Base-by-base conservation (phyloP, 2,329 filamentous ascomycete genomes). In the Capronia epimyces region DNA sequence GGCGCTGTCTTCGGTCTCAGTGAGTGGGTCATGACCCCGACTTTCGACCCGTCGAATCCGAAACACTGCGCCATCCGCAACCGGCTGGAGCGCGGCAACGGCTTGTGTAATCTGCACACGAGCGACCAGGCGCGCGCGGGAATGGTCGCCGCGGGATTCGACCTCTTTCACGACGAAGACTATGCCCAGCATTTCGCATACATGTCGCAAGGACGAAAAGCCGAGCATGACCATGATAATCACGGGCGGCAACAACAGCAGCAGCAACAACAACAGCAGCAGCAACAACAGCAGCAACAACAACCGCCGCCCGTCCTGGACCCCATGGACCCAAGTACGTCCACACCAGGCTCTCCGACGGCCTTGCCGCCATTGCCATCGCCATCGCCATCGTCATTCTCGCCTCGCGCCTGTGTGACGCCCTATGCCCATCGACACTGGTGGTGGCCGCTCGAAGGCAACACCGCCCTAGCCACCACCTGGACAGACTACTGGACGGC, bases 21-120 rank as follows among this genome's bases (percentile, higher is more conserved):
- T 21, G 64, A 67, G 43, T 64, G 64, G 64, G 59, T 66, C 36
- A 59, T 66, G 45, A 66, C 63, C 9, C 59, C 61, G 22, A 50
- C 44, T 10, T 66, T 58, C 32, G 60, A 67, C 51, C 53, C 57
- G 2, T 37, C 34, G 13, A 56, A 64, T 43, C 32, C 51, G 6
- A 18, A 49, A 8, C 64, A 66, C 46, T 48, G 59, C 10, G 49
- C 43, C 1, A 62, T 66, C 22, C 57, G 64, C 9, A 55, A 61
- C 13, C 53, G 55, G 1, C 60, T 67, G 20, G 65, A 67, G 42
- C 50, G 60, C 4, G 65, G 65, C 18, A 62, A 64, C 37, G 63
- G 57, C 3, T 56, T 67, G 31, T 46, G 53, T 7, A 63, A 61
- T 37, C 54, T 67, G 58, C 53, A 49, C n/a, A 58, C 57, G 2